Evolutionary conservation across 306 rosid genomes (phyloP), one percentile per base, ranked within the genome.

Genomic region (Boehmeria nivea): DNA sequence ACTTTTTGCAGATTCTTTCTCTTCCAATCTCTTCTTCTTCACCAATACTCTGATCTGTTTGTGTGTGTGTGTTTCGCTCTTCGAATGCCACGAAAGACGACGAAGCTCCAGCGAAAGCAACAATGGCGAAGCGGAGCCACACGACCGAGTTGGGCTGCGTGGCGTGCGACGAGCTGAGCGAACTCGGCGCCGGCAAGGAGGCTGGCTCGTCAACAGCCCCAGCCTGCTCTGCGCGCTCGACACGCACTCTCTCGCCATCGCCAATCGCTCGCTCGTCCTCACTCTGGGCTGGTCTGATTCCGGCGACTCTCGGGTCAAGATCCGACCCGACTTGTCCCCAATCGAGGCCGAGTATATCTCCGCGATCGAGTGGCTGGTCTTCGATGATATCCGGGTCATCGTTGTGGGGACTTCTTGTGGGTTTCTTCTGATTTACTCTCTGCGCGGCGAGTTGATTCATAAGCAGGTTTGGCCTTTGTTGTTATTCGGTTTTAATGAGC

Each of bases 361-460:
- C 33, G 95, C 95, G 48, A 44, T 91, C 8, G 86, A 91, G 61
- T 91, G 95, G 95, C 51, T 91, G 61, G 99, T 70, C 45, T 81
- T 91, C 50, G 84, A 81, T 12, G 95, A 87, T 2, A 65, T 87
- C 33, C 80, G 91, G 48, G 96, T 83, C 22, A 61, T 91, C 60
- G 83, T 81, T 57, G 87, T 79, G 12, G 99, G 86, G 36, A 87
- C 99, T 36, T 87, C 99, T 43, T 72, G 71, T 51, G 99, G 99
- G 2, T 75, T 55, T 66, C 51, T 91, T 55, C 78, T 91, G 37
- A 48, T 87, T 72, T 91, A 76, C 76, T 87, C 99, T 23, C 49
- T 85, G 43, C 63, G 34, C 6, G 96, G 95, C 5, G 68, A 72
- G 6, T 67, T 91, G 78, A 87, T 91, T 65, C 96, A 80, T 60